These are phyloP conservation scores for Rhodotorula paludigena DNA, from an alignment of 768 basidiomycete genomes.

Conservation along the genomic window DNA sequence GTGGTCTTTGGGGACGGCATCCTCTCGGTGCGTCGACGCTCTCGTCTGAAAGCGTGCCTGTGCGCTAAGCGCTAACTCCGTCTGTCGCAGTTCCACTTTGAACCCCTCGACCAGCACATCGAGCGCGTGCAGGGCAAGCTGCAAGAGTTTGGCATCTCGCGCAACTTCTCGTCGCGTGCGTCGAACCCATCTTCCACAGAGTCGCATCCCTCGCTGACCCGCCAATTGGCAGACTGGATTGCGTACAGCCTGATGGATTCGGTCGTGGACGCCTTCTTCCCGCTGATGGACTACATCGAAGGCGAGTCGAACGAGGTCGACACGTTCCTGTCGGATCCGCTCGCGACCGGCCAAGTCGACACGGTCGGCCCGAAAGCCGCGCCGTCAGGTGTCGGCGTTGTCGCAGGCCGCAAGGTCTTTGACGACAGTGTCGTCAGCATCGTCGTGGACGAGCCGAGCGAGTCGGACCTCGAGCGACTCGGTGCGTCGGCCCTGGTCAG, in stretches of 20 bases:
- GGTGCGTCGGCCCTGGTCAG: background rate
- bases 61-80: background rate
- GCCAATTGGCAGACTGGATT: conserved; percentile 67
- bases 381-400: conserved; percentile 17
- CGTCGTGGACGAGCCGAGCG: conserved; percentile 18
- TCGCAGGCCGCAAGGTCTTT: conserved; percentile 26
- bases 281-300: conserved; percentile 72
- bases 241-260: conserved; percentile 88
- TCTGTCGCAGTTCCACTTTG: conserved; percentile 71
- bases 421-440: conserved; percentile 30
- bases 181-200: background rate
- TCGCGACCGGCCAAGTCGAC: conserved; percentile 12
- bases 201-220: background rate
- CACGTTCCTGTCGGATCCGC: conserved; percentile 56
- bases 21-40: conserved; percentile 47
- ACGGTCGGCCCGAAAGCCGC: conserved; percentile 5
- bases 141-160: conserved; percentile 58
- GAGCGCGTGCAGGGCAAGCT: conserved; percentile 70
- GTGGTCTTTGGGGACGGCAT: conserved; percentile 85
- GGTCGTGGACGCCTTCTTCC: conserved; percentile 89
- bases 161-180: conserved; percentile 69
- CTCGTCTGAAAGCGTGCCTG: background rate
- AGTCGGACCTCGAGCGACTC: conserved; percentile 3
- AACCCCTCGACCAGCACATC: conserved; percentile 80
- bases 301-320: conserved; percentile 74